Conservation (phyloP, 805 yeast genomes). For the Candida dendrica region DNA sequence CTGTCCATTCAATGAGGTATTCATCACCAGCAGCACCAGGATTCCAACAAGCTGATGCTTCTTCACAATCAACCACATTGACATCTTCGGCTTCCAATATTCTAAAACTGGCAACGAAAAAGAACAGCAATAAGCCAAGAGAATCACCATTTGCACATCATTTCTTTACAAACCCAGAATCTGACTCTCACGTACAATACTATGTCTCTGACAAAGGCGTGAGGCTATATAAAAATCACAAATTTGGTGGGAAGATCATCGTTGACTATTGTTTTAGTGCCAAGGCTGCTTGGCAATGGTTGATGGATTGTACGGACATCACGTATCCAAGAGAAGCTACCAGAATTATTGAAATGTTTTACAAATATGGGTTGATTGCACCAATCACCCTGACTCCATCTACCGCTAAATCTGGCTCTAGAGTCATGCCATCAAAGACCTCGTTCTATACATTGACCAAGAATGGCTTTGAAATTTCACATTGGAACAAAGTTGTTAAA, state of each 20-base stretch:
- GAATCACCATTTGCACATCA: constrained; percentile 65
- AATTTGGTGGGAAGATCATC: constrained; percentile 23
- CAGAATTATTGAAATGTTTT: constrained; percentile 43
- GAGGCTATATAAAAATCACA: constrained; percentile 42
- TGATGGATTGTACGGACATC: constrained; percentile 82
- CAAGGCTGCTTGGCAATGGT: constrained; percentile 77
- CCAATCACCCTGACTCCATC: constrained; percentile 35
- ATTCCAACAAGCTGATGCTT: not conserved
- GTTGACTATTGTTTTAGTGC: constrained; percentile 58
- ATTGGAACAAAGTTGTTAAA: constrained; percentile 22
- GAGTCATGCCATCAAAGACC: constrained; percentile 28
- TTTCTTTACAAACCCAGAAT: constrained; percentile 83
- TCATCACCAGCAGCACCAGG: too few relatives aligned
- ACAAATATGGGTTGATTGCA: constrained; percentile 38
- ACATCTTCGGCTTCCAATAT: not conserved
- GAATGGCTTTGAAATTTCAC: constrained; percentile 32
- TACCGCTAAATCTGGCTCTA: constrained; percentile 18
- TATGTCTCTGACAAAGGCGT: constrained; percentile 63
- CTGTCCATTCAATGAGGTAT: not conserved
- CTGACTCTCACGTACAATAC: constrained; percentile 75
- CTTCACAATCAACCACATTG: not conserved
- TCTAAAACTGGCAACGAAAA: not conserved
- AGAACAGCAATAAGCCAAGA: constrained; percentile 14
- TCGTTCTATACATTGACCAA: constrained; percentile 37
- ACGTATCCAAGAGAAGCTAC: constrained; percentile 45